Base-by-base conservation (phyloP, 2,329 filamentous ascomycete species). In the Myriosclerotinia curreyana region DNA sequence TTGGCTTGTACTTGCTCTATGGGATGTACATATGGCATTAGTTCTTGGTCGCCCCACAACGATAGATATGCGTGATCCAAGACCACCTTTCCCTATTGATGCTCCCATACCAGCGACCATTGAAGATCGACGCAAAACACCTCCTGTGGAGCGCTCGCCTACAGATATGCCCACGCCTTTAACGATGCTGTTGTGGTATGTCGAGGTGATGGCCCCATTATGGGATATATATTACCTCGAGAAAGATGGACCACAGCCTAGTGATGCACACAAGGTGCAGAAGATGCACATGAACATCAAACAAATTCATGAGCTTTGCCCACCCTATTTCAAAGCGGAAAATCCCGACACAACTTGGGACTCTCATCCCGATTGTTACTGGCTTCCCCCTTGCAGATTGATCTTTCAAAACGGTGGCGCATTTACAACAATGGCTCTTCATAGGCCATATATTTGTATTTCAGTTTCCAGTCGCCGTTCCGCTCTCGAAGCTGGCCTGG, bases 401-500 rank as follows among this genome's bases (percentile, higher is more conserved):
- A 71, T 82, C 58, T 79, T 81, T 17, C 82, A 83, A 68, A 71
- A 82, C 6, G 74, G 78, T 14, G 64, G 69, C 7, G 76, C 80
- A 0, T 85, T 87, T 70, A 80, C 82, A 64, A 74, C 83, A 56
- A 83, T 87, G 76, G 83, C 83, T 5, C 76, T 88, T 48, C 85
- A 88, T 66, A 78, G 85, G 31, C 83, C 84, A 0, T 87, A 86
- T 70, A 81, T 87, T 25, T 87, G 87, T 68, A 84, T 83, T 20
- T 80, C 82, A 15, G 73, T 78, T 7, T 75, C 77, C 44, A 85
- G 82, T 69, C 77, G 85, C n/a, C 76, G 77, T 5, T 81, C 83
- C 67, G 84, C 84, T 2, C 77, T 87, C 5, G 78, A 79, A 68
- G 83, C 84, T 5, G 83, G 81, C 56, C 69, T 87, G 4, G 77